Evolutionary conservation across 1,284 basidiomycete species (phyloP).

Genomic region (Peniophora sp.): DNA sequence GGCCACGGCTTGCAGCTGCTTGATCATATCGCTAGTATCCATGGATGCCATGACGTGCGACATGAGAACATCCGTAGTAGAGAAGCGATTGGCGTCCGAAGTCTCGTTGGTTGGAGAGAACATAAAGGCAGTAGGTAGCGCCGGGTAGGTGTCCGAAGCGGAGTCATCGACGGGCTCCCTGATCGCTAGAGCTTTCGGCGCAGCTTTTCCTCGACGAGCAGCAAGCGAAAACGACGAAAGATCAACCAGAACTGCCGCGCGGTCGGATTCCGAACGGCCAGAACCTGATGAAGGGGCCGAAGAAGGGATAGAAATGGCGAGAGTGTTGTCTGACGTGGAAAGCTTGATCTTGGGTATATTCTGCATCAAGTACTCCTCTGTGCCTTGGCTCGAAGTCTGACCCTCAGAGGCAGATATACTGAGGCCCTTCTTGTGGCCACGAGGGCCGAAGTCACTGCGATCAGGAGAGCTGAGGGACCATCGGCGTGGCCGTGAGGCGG

Average conservation of each 20-base stretch:
- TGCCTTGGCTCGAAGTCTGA: neutral
- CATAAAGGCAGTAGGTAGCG: constrained; percentile 57
- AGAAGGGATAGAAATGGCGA: neutral
- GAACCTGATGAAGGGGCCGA: neutral
- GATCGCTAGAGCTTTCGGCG: constrained; percentile 33
- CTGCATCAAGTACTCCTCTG: neutral
- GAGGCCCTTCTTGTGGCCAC: neutral
- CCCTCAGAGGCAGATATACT: neutral
- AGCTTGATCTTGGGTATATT: neutral
- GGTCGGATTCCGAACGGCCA: neutral
- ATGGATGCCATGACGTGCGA: constrained; percentile 17
- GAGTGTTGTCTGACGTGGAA: neutral
- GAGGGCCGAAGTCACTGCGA: neutral
- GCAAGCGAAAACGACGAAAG: constrained; percentile 25
- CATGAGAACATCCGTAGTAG: constrained; percentile 24
- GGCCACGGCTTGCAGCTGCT: constrained; percentile 24
- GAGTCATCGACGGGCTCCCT: constrained; percentile 16
- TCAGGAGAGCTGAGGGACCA: neutral
- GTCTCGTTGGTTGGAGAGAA: constrained; percentile 24
- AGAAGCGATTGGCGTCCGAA: constrained; percentile 38
- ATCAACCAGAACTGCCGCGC: too few relatives aligned
- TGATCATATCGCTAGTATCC: constrained; percentile 49
- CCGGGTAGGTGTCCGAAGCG: constrained; percentile 36
- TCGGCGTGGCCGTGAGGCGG: neutral
- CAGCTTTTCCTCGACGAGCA: constrained; percentile 43